Evolutionary conservation across 768 basidiomycete genomes (phyloP).

Genomic region (Tricholomella constricta): DNA sequence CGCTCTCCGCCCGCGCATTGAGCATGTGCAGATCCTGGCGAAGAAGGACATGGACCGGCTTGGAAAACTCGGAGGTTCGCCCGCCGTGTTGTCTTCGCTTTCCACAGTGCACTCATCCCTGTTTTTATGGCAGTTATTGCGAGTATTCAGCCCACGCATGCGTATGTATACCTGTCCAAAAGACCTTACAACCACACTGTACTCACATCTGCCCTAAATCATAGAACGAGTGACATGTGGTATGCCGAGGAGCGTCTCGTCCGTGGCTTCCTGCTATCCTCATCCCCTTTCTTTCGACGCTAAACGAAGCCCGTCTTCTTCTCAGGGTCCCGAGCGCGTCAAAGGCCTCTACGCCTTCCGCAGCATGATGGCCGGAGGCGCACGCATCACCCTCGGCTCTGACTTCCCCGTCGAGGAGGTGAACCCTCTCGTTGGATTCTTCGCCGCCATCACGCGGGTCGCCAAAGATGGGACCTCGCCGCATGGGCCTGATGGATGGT

Average conservation of each 20-base stretch:
- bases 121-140: slow-evolving; percentile 56
- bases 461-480: slow-evolving; percentile 65
- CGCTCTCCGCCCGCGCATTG: slow-evolving; percentile 61
- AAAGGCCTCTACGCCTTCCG: slow-evolving; percentile 75
- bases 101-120: background rate
- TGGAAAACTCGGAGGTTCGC: slow-evolving; percentile 57
- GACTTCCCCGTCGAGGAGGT: slow-evolving; percentile 78
- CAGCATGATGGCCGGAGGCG: slow-evolving; percentile 44
- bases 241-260: slow-evolving; percentile 70
- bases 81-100: background rate
- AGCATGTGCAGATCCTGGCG: slow-evolving; percentile 75
- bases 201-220: background rate
- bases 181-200: slow-evolving; percentile 3
- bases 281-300: background rate
- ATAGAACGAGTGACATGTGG: slow-evolving; percentile 67
- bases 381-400: slow-evolving; percentile 51
- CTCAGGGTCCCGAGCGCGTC: slow-evolving; percentile 65
- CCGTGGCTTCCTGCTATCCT: slow-evolving; percentile 17
- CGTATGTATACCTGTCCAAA: slow-evolving; percentile 36
- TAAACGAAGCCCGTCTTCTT: background rate
- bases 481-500: slow-evolving; percentile 73
- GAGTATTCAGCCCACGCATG: slow-evolving; percentile 78
- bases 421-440: slow-evolving; percentile 71
- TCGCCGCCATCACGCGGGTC: slow-evolving; percentile 68
- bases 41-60: slow-evolving; percentile 59